Evolutionary conservation across 2,329 filamentous ascomycete species (phyloP), one percentile per base, ranked within the genome.

Genomic region (Epichloe coenophiala): DNA sequence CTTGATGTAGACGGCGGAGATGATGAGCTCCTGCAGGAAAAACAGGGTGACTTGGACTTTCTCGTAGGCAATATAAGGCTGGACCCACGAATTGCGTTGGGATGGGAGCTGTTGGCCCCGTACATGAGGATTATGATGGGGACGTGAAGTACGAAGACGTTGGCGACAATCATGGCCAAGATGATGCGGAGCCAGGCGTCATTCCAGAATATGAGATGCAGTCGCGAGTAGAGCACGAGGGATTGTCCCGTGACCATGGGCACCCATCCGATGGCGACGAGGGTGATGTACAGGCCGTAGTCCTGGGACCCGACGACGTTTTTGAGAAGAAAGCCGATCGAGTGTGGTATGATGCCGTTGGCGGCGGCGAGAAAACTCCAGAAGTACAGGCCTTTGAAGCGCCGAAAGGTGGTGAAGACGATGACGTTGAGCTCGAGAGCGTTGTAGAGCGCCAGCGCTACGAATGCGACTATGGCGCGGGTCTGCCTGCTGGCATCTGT

Each of bases 191-290:
- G 66, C 8, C 72, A 61, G 2, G 63, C 62, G 4, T 69, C 48
- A 67, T 77, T 74, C 17, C 70, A 70, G 3, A 78, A 65, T 13
- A 83, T 70, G 3, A 83, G 68, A 57, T 82, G 77, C 0, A 83
- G 69, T 2, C 80, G 72, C 2, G 78, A 82, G 64, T 78, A 83
- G 2, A 83, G 66, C 1, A 83, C 78, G 7, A 81, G 56, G 0
- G 74, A 73, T 58, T 81, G 77, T 0, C 78, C 79, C 3, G 77
- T 79, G 0, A 82, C 72, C 75, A 82, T 79, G 2, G 51, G 55
- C 4, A 59, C 55, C 62, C 62, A 63, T 13, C 59, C 60, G 5
- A 55, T 42, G 13, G 57, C 56, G 19, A 59, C 58, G 41, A 59
- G 48, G 4, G 55, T 56, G 38, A 59, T 51, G 39, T 57, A 58